phyloP scores from a whole-genome alignment of 176 grass and related monocot genomes.

The Eragrostis nindensis region DNA sequence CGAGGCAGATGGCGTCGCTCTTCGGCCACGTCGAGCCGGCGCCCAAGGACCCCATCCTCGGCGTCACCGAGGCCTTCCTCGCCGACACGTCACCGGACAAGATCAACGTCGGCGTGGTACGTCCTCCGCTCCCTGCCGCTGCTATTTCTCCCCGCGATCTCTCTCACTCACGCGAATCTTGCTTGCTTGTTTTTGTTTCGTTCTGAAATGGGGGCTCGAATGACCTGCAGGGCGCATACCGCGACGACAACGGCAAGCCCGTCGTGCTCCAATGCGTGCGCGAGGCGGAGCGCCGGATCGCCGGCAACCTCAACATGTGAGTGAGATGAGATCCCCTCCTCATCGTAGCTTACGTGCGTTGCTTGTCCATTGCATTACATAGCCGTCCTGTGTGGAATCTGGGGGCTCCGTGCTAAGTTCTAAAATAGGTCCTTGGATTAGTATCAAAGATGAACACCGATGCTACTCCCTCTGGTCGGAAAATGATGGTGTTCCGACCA shows the following conservation, averaged over 20 bases:
- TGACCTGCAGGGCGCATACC: slow-evolving; percentile 79
- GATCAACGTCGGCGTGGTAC: slow-evolving; percentile 89
- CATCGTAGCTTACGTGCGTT: neutral
- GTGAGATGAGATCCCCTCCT: slow-evolving; percentile 46
- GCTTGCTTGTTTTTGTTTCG: neutral
- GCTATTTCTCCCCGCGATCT: neutral
- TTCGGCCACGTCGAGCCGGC: slow-evolving; percentile 89
- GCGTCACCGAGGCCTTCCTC: slow-evolving; percentile 97
- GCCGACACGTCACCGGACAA: slow-evolving; percentile 79
- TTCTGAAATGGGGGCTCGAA: neutral
- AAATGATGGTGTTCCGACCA: too few species aligned
- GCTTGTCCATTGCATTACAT: too few species aligned
- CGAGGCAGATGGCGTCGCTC: slow-evolving; percentile 71
- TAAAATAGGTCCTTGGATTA: too few species aligned
- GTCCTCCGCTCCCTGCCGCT: neutral
- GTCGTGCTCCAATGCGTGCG: slow-evolving; percentile 90
- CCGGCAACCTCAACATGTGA: slow-evolving; percentile 89
- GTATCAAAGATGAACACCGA: too few species aligned
- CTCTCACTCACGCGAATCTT: neutral
- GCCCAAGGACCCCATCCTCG: slow-evolving; percentile 95
- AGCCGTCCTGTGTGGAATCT: too few species aligned
- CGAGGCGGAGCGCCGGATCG: slow-evolving; percentile 85
- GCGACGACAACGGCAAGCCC: slow-evolving; percentile 85
- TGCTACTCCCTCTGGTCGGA: neutral
- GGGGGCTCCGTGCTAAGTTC: too few species aligned